phyloP scores from a whole-genome alignment of 345 rosid species.

The Erysimum cheiranthoides region DNA sequence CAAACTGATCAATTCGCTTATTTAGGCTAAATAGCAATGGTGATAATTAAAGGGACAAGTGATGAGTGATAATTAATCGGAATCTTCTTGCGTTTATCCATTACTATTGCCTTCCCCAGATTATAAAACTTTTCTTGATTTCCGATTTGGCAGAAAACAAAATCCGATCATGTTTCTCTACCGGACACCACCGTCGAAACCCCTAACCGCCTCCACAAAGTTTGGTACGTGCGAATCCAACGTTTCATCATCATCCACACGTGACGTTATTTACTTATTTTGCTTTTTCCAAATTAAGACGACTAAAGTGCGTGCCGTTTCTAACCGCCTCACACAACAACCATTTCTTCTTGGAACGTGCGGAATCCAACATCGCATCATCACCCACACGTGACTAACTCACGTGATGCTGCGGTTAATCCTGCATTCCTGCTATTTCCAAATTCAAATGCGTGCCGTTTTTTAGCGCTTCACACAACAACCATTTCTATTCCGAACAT shows the following conservation, averaged over 20 bases:
- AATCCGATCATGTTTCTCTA: constrained; percentile 3
- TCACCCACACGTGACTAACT: constrained; percentile 33
- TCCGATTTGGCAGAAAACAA: background rate
- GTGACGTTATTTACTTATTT: background rate
- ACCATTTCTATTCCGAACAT: background rate
- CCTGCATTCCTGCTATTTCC: background rate
- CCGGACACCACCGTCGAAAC: constrained; percentile 12
- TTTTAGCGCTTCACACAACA: background rate
- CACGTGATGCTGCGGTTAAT: background rate
- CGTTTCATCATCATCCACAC: constrained; percentile 43
- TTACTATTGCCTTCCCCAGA: background rate
- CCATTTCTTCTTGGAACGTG: too few species aligned
- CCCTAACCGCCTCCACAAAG: constrained; percentile 5
- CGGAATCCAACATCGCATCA: background rate
- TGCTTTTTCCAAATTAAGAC: background rate
- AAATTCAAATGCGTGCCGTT: constrained; percentile 36
- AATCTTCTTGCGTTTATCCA: background rate
- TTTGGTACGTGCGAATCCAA: constrained; percentile 42
- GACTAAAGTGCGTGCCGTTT: constrained; percentile 35
- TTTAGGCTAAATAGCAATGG: background rate
- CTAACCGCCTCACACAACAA: too few species aligned
- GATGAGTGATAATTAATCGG: background rate
- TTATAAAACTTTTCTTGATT: background rate
- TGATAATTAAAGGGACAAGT: background rate
- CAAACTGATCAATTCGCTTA: background rate